phyloP scores from a whole-genome alignment of 495 filamentous ascomycete species.

The Aspergillus sclerotioniger region DNA sequence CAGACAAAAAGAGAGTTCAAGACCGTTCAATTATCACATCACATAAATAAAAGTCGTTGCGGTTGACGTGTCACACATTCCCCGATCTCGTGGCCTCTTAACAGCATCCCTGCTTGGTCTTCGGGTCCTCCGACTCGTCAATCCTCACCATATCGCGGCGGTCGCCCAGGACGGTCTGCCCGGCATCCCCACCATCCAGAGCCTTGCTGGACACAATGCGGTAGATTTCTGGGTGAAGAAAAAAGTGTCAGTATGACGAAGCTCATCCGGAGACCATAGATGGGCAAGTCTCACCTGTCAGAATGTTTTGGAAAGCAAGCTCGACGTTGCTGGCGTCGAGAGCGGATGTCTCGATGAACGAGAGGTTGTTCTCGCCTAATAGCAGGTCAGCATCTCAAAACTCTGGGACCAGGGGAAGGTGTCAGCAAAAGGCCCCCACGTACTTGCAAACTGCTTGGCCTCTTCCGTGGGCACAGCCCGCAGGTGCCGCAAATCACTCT shows the following conservation, averaged over 20 bases:
- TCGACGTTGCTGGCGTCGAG: conserved; percentile 99
- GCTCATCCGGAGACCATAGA: not conserved
- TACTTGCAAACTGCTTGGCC: conserved; percentile 97
- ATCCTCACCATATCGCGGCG: conserved; percentile 75
- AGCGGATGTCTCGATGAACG: conserved; percentile 98
- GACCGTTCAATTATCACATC: conserved; percentile 43
- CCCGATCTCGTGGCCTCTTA: conserved; percentile 41
- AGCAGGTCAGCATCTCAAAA: conserved; percentile 11
- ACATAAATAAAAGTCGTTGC: conserved; percentile 45
- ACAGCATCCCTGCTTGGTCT: conserved; percentile 86
- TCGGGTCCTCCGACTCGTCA: conserved; percentile 72
- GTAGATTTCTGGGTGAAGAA: conserved; percentile 78
- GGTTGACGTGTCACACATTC: conserved; percentile 29
- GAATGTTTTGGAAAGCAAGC: conserved; percentile 98
- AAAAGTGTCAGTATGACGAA: conserved; percentile 3
- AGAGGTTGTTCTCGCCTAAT: conserved; percentile 87
- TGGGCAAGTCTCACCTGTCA: conserved; percentile 70
- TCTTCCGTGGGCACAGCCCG: conserved; percentile 97
- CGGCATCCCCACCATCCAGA: conserved; percentile 77
- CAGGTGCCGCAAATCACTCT: conserved; percentile 99
- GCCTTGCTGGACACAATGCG: conserved; percentile 98
- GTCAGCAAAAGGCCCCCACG: conserved; percentile 29
- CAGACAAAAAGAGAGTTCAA: conserved; percentile 42
- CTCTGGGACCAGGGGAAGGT: not conserved
- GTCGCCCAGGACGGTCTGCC: conserved; percentile 68